Base-by-base conservation (phyloP, 345 rosid genomes). In the Bretschneidera sinensis region DNA sequence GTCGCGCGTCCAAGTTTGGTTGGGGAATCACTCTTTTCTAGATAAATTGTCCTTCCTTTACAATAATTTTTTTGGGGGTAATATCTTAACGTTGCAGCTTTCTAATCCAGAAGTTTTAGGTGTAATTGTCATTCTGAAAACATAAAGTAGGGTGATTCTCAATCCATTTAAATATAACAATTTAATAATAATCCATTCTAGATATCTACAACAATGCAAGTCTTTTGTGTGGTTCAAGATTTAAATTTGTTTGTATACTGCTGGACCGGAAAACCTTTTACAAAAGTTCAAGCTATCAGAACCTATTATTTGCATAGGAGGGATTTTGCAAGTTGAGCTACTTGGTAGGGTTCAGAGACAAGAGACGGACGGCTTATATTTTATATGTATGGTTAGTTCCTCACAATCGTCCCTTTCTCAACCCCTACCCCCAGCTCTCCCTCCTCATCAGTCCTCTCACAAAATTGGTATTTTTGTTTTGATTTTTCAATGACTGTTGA, bases 341-440 rank as follows among this genome's bases (percentile, higher is more conserved):
- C 70, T 85, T 65, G 95, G 95, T 57, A 84, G 99, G 61, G 84
- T 86, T 69, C 97, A 95, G 85, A 91, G 67, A 62, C 92, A 91
- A 72, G 86, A 79, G 43, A 83, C 76, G 78, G 97, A 95, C 71
- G 83, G 74, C 67, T 71, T 78, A 62, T 95, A 81, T 78, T n/a
- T n/a, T n/a, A n/a, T 95, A 95, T 54, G 81, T 91, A 72, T 91
- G 99, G 99, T 95, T 57, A 20, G 81, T 66, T 9, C 54, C 21
- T 19, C 28, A 24, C 4, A 4, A 21, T 17, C 72, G 56, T 39
- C 57, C 48, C 47, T 52, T 55, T 50, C 11, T 54, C 33, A 22
- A 60, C 9, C n/a, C n/a, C n/a, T n/a, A n/a, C n/a, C n/a, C n/a
- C n/a, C n/a, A n/a, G n/a, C n/a, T n/a, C n/a, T n/a, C n/a, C n/a